Percentiles rank a stretch among this genome's conserved stretches.
phyloP scores from a whole-genome alignment of 192 early-diverging fungal genomes.

The Phycomyces blakesleeanus region DNA sequence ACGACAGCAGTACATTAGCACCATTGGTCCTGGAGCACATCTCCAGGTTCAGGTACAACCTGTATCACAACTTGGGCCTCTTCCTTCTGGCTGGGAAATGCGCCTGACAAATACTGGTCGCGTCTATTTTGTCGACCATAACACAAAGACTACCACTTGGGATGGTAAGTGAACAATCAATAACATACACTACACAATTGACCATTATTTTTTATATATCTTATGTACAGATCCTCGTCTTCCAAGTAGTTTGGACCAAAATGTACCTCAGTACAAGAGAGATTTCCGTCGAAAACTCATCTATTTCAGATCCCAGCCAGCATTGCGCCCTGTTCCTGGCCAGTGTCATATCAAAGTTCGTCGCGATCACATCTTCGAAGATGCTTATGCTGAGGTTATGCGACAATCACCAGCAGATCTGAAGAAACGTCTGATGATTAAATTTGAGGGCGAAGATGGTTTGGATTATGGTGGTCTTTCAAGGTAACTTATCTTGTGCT shows the following conservation, averaged over 20 bases:
- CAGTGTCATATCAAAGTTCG: constrained; percentile 93
- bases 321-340: constrained; percentile 82
- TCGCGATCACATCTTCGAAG: constrained; percentile 89
- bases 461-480: constrained; percentile 98
- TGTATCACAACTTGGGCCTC: constrained; percentile 73
- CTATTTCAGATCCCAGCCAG: constrained; percentile 92
- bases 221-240: constrained; percentile 70
- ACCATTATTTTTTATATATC: too few species aligned
- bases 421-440: constrained; percentile 97
- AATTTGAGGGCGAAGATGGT: constrained; percentile 98
- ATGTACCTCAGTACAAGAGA: constrained; percentile 97
- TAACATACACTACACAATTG: constrained; percentile 5
- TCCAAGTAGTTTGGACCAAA: constrained; percentile 79
- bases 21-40: constrained; percentile 48
- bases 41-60: constrained; percentile 70
- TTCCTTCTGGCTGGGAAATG: constrained; percentile 99
- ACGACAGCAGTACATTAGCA: constrained; percentile 55
- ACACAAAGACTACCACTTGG: constrained; percentile 97
- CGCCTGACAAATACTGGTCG: constrained; percentile 88
- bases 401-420: constrained; percentile 83
- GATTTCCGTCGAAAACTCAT: constrained; percentile 97
- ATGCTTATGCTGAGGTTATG: constrained; percentile 95
- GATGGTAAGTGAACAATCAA: constrained; percentile 56
- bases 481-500: constrained; percentile 40
- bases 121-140: constrained; percentile 98